Evolutionary conservation across 2,329 filamentous ascomycete genomes (phyloP).

Genomic region (Helotiales sp.): DNA sequence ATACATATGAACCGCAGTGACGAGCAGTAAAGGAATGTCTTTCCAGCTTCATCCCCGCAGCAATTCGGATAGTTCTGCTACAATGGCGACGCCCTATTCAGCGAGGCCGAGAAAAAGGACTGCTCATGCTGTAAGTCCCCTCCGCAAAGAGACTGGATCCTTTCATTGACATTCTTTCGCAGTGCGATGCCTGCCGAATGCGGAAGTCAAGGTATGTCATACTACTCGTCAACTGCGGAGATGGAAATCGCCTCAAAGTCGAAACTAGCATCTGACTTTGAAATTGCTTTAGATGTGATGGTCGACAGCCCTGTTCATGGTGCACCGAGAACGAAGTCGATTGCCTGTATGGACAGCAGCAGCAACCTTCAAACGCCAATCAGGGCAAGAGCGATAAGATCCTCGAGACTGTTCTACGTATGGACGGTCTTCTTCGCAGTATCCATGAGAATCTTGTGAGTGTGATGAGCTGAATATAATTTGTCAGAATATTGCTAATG

Average conservation of each 20-base stretch:
- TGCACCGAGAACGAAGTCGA: conserved; percentile 34
- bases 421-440: conserved; percentile 50
- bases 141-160: not conserved
- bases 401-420: conserved; percentile 54
- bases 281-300: conserved; percentile 33
- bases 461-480: not conserved
- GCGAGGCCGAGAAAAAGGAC: conserved; percentile 31
- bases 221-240: not conserved
- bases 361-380: conserved; percentile 36
- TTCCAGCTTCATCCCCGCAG: conserved; percentile 24
- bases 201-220: conserved; percentile 26
- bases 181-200: conserved; percentile 31
- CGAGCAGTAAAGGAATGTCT: conserved; percentile 8
- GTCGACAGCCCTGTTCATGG: conserved; percentile 32
- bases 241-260: not conserved
- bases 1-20: not conserved
- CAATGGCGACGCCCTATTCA: conserved; percentile 28
- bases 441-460: conserved; percentile 32
- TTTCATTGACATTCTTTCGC: not conserved
- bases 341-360: conserved; percentile 30
- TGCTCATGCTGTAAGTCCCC: conserved; percentile 27
- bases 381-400: conserved; percentile 58
- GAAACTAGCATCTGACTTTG: not conserved
- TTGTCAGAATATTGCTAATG: not conserved
- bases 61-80: conserved; percentile 29